phyloP scores from a whole-genome alignment of 2,329 filamentous ascomycete genomes.

The Alternaria triticimaculans region DNA sequence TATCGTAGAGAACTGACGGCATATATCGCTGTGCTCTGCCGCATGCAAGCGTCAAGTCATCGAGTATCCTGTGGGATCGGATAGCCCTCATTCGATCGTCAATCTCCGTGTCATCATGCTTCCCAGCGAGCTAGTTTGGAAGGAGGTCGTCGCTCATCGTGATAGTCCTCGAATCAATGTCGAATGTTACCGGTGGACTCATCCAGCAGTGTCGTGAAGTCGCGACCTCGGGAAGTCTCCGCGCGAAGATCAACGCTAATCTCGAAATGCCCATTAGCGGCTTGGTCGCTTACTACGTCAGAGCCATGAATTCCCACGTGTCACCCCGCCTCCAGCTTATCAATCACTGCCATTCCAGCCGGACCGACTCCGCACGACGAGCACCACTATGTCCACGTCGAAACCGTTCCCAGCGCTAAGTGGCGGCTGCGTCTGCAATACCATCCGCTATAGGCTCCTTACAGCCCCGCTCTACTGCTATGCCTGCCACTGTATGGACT shows the following conservation, averaged over 20 bases:
- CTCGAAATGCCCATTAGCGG: not conserved
- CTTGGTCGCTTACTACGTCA: not conserved
- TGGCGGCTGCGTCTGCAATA: constrained; percentile 30
- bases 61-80: rapidly evolving
- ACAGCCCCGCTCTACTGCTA: constrained; percentile 38
- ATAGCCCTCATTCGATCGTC: not conserved
- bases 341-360: not conserved
- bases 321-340: not conserved
- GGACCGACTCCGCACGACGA: not conserved
- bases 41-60: not conserved
- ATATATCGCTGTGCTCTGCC: not conserved
- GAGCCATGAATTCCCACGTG: not conserved
- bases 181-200: not conserved
- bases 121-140: not conserved
- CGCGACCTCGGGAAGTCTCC: not conserved
- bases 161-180: not conserved
- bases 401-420: constrained; percentile 37
- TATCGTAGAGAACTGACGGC: not conserved
- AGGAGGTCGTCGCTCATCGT: not conserved
- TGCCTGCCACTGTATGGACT: constrained; percentile 42
- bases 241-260: not conserved
- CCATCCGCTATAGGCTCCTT: constrained; percentile 33
- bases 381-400: constrained; percentile 2
- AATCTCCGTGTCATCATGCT: not conserved
- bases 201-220: not conserved